Evolutionary conservation across 2,329 filamentous ascomycete species (phyloP).

Genomic region (Sporothrix phasma): DNA sequence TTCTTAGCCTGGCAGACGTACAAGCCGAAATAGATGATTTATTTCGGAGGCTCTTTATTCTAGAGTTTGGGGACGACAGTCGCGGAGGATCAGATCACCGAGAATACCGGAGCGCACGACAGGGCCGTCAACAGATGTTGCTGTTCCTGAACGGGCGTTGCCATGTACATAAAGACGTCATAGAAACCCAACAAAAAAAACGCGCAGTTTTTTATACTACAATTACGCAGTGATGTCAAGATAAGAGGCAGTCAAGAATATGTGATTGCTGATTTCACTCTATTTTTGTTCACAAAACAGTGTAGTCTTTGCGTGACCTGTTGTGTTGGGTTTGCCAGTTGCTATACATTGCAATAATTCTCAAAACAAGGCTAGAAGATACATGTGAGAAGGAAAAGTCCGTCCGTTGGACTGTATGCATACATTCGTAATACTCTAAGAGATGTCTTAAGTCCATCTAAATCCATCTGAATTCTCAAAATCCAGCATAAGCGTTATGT

Average conservation of each 20-base stretch:
- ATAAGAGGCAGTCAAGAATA: no score
- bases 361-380: no score
- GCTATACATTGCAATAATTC: no score
- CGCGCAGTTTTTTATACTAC: neutral
- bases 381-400: neutral
- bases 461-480: no score
- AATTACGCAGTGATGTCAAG: no score
- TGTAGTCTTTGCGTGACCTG: no score
- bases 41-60: slow-evolving; percentile 7
- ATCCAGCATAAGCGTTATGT: no score
- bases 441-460: neutral
- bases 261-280: no score
- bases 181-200: slow-evolving; percentile 12
- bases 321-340: no score
- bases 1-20: slow-evolving; percentile 41
- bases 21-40: slow-evolving; percentile 34
- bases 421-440: slow-evolving; percentile 3
- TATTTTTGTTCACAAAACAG: no score
- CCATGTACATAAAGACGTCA: slow-evolving; percentile 25
- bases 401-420: neutral
- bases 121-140: neutral
- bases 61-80: neutral
- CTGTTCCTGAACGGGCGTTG: neutral
- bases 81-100: neutral
- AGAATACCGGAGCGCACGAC: neutral